These are phyloP conservation scores for Penicillium sp. DNA, from an alignment of 2,329 filamentous ascomycete genomes.

Conservation along the genomic window DNA sequence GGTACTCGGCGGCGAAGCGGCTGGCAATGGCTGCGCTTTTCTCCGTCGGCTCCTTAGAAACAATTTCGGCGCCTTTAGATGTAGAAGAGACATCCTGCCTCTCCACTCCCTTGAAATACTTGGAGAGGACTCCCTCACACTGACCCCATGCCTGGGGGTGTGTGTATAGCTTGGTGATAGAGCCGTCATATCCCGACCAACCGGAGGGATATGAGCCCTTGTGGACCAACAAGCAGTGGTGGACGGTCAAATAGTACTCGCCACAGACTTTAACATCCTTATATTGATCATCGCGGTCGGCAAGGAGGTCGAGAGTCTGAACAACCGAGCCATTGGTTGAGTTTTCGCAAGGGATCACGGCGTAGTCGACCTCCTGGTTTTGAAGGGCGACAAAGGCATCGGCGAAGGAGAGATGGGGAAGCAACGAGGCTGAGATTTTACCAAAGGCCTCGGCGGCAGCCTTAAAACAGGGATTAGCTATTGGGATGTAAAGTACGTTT, in stretches of 20 bases:
- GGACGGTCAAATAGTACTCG: conserved; percentile 83
- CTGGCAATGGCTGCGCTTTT: conserved; percentile 76
- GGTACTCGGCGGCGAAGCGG: conserved; percentile 67
- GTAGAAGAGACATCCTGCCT: conserved; percentile 83
- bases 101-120: conserved; percentile 72
- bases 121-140: conserved; percentile 72
- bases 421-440: conserved; percentile 28
- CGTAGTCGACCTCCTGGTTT: conserved; percentile 62
- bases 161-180: conserved; percentile 78
- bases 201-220: conserved; percentile 25
- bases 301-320: conserved; percentile 84
- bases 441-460: conserved; percentile 56
- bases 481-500: not conserved
- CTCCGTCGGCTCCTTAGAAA: conserved; percentile 57
- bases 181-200: conserved; percentile 45
- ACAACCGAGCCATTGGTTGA: conserved; percentile 91
- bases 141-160: conserved; percentile 97
- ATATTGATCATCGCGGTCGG: conserved; percentile 67
- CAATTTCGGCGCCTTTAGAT: conserved; percentile 78
- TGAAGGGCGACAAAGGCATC: conserved; percentile 83
- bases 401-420: conserved; percentile 40
- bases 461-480: conserved; percentile 35
- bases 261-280: conserved; percentile 73
- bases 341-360: conserved; percentile 94
- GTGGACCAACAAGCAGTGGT: conserved; percentile 75